phyloP scores from a whole-genome alignment of 805 yeast species.

The Saturnispora bothae region DNA sequence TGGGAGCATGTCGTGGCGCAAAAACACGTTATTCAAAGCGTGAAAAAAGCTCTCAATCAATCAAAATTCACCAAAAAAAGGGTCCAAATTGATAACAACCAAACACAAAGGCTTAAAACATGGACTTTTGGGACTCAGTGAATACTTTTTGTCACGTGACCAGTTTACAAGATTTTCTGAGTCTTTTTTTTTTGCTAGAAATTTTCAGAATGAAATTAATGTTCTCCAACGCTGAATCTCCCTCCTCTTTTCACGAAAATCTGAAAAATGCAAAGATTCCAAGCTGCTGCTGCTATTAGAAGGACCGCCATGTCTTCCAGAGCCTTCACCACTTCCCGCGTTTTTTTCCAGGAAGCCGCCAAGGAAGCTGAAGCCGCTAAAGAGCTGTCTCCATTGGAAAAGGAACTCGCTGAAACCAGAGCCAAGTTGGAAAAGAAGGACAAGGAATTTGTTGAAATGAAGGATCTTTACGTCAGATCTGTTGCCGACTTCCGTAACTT shows the following conservation, averaged over 20 bases:
- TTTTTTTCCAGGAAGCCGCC: conserved; percentile 24
- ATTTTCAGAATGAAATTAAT: neutral
- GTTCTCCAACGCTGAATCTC: neutral
- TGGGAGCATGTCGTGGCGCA: neutral
- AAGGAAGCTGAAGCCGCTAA: conserved; percentile 10
- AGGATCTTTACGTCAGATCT: conserved; percentile 72
- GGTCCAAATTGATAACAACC: neutral
- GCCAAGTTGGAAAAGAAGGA: conserved; percentile 49
- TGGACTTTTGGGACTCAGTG: too few species aligned
- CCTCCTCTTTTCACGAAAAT: neutral
- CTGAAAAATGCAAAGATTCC: conserved; percentile 20
- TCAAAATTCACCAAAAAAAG: neutral
- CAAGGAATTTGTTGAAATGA: conserved; percentile 69
- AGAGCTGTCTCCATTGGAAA: conserved; percentile 20
- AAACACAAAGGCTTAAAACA: too few species aligned
- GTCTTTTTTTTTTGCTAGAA: neutral
- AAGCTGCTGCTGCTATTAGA: conserved; percentile 15
- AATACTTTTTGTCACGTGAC: conserved; percentile 2
- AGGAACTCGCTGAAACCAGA: conserved; percentile 25
- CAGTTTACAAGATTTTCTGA: neutral
- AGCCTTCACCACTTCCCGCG: conserved; percentile 17
- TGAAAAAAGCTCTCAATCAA: too few species aligned
- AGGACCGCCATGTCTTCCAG: conserved; percentile 13
- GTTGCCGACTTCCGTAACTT: conserved; percentile 88
- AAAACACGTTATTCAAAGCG: neutral